These are phyloP conservation scores for Emergomyces orientalis DNA, from an alignment of 2,329 filamentous ascomycete species.

Conservation along the genomic window DNA sequence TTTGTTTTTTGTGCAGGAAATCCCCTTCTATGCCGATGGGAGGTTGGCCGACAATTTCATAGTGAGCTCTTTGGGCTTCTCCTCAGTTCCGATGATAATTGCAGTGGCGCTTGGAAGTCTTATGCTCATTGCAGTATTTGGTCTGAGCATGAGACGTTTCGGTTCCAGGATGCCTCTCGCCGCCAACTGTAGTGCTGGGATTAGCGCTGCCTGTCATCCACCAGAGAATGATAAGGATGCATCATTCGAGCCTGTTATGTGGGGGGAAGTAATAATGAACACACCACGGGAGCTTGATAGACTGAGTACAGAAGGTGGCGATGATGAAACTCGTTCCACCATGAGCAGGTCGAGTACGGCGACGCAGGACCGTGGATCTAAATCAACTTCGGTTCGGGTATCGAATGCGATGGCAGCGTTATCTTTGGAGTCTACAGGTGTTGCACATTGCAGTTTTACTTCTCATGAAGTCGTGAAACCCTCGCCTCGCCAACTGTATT, in stretches of 20 bases:
- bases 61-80: constrained; percentile 19
- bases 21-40: constrained; percentile 14
- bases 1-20: constrained; percentile 37
- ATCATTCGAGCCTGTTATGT: constrained; percentile 17
- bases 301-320: not conserved
- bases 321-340: not conserved
- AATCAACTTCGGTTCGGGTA: not conserved
- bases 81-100: constrained; percentile 18
- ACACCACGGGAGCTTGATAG: not conserved
- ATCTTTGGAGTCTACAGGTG: not conserved
- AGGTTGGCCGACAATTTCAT: constrained; percentile 7
- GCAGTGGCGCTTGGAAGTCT: constrained; percentile 13
- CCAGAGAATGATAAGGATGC: constrained; percentile 18
- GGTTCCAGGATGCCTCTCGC: constrained; percentile 23
- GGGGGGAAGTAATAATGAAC: constrained; percentile 17
- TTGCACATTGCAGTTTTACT: constrained; percentile 20
- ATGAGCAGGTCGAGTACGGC: not conserved
- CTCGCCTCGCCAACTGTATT: constrained; percentile 15
- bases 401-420: constrained; percentile 9
- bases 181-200: constrained; percentile 26
- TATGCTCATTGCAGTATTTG: constrained; percentile 13
- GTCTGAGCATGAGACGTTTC: constrained; percentile 16
- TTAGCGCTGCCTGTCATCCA: constrained; percentile 27
- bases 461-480: constrained; percentile 15
- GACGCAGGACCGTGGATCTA: constrained; percentile 1